Conservation (phyloP, 2,329 filamentous ascomycete species). For the Cladorrhinum sp. region DNA sequence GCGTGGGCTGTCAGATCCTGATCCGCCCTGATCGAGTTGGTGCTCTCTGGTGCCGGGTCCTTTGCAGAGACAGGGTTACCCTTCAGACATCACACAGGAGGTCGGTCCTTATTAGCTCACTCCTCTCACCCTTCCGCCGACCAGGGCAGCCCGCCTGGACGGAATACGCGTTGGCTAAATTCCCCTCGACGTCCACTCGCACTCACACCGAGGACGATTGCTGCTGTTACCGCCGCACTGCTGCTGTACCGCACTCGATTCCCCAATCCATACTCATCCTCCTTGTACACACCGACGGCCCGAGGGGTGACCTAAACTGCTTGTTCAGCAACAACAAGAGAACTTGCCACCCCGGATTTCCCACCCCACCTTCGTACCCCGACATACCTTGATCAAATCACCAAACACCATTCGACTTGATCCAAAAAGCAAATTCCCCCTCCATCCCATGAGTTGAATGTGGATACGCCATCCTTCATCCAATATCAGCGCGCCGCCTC, state of each 20-base stretch:
- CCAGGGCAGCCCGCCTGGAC: constrained; percentile 11
- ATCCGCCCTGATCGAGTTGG: constrained; percentile 9
- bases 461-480: constrained; percentile 11
- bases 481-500: constrained; percentile 16
- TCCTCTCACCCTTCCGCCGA: constrained; percentile 6
- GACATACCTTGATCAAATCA: background rate
- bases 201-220: background rate
- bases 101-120: constrained; percentile 13
- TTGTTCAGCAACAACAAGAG: background rate
- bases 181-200: constrained; percentile 16
- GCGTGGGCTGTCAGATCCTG: constrained; percentile 8
- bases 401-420: background rate
- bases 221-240: constrained; percentile 1
- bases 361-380: background rate
- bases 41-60: constrained; percentile 1
- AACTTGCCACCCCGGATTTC: background rate
- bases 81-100: constrained; percentile 11
- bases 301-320: background rate
- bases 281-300: constrained; percentile 6
- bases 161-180: constrained; percentile 19
- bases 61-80: constrained; percentile 19
- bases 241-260: background rate
- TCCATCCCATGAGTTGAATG: constrained; percentile 18
- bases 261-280: background rate
- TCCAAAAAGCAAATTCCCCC: background rate